phyloP scores from a whole-genome alignment of 2,329 filamentous ascomycete genomes.

The Cercospora sesami region DNA sequence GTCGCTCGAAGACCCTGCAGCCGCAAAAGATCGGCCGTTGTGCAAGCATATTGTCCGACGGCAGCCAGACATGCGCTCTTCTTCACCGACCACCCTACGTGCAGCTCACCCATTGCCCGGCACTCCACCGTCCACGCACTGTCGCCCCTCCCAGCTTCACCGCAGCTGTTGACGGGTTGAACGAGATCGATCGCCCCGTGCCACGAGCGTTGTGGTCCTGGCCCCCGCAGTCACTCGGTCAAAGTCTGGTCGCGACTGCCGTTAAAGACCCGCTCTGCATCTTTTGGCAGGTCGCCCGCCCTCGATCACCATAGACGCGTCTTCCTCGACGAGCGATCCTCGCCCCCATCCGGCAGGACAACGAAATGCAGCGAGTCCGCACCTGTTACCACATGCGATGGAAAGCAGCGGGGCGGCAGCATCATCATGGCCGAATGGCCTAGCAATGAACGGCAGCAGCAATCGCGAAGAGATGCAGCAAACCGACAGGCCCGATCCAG shows the following conservation, averaged over 20 bases:
- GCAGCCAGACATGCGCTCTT: not conserved
- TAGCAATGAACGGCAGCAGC: slow-evolving; percentile 17
- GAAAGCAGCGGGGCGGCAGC: slow-evolving; percentile 18
- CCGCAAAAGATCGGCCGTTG: not conserved
- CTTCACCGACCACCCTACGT: slow-evolving; percentile 1
- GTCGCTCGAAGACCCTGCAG: not conserved
- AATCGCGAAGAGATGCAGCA: slow-evolving; percentile 13
- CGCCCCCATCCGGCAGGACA: not conserved
- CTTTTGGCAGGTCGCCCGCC: not conserved
- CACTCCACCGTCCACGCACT: not conserved
- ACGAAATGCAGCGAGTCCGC: slow-evolving; percentile 21
- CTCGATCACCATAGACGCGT: slow-evolving; percentile 6
- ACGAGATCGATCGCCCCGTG: not conserved
- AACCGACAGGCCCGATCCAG: not conserved
- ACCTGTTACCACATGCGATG: slow-evolving; percentile 22
- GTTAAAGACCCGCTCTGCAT: slow-evolving; percentile 1
- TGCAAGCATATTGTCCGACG: slow-evolving; percentile 2
- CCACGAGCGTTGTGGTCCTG: not conserved
- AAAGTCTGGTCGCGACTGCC: slow-evolving; percentile 8
- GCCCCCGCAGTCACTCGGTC: slow-evolving; percentile 1
- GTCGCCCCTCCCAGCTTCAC: not conserved
- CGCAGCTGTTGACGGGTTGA: not conserved
- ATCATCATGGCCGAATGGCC: slow-evolving; percentile 9
- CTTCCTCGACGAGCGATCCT: slow-evolving; percentile 1
- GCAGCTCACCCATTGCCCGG: not conserved